Conservation (phyloP, 1,284 basidiomycete genomes). For the Heterobasidion parviporum region DNA sequence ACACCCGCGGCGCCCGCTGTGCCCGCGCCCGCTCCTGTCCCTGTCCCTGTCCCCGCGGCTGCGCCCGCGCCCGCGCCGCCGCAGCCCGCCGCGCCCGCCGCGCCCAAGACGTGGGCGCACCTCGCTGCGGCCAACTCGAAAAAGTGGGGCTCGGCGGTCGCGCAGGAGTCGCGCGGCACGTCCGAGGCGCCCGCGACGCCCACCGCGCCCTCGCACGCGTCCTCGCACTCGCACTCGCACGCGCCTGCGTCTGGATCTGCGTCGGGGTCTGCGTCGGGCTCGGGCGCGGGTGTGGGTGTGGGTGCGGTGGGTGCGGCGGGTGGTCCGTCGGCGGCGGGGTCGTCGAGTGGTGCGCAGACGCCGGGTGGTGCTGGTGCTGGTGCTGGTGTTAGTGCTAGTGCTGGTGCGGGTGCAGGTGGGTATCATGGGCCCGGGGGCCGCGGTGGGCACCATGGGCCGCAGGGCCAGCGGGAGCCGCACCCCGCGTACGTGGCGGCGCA, state of each 20-base stretch:
- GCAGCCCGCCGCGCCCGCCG: constrained; percentile 26
- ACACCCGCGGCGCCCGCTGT: constrained; percentile 23
- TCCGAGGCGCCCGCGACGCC: constrained; percentile 44
- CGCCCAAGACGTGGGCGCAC: constrained; percentile 84
- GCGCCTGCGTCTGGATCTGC: no score
- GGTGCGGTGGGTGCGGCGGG: no score
- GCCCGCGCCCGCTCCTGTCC: constrained; percentile 21
- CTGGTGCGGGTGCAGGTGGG: no score
- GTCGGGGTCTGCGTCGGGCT: no score
- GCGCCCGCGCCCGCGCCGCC: no score
- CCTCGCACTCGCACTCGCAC: no score
- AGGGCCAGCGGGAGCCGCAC: constrained; percentile 28
- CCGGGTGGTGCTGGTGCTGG: constrained; percentile 33
- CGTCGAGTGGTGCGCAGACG: constrained; percentile 39
- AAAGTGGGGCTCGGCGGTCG: constrained; percentile 75
- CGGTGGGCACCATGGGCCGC: constrained; percentile 2
- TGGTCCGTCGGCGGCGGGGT: constrained; percentile 9
- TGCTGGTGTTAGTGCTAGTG: constrained; percentile 6
- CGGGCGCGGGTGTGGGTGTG: no score
- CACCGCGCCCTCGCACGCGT: no score
- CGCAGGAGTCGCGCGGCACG: constrained; percentile 63
- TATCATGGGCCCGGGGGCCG: constrained; percentile 3
- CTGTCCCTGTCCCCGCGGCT: constrained; percentile 19
- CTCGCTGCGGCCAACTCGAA: constrained; percentile 76
- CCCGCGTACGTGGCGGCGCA: constrained; percentile 49